Evolutionary conservation across 2,329 filamentous ascomycete species (phyloP).

Genomic region (Penicillium sp.): DNA sequence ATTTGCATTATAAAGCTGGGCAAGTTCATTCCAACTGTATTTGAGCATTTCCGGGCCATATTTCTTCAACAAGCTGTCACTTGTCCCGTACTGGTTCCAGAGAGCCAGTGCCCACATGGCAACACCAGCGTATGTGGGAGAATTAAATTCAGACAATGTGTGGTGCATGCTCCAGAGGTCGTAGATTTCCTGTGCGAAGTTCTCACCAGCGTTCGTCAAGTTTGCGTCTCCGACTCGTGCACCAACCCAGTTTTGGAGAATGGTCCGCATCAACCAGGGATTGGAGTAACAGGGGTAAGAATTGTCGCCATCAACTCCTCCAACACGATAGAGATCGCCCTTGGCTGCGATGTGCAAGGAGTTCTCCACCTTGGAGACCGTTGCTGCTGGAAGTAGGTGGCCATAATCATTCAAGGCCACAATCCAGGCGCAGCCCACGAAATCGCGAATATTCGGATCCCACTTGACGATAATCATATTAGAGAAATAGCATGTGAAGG

Average conservation of each 20-base stretch:
- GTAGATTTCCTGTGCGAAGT: slow-evolving; percentile 57
- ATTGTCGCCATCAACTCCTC: slow-evolving; percentile 61
- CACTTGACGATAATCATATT: slow-evolving; percentile 7
- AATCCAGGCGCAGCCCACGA: slow-evolving; percentile 21
- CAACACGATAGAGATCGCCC: slow-evolving; percentile 63
- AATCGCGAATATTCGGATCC: slow-evolving; percentile 24
- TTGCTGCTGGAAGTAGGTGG: slow-evolving; percentile 45
- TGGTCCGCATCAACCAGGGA: slow-evolving; percentile 63
- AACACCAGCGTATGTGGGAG: slow-evolving; percentile 63
- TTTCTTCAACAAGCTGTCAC: slow-evolving; percentile 54
- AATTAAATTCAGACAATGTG: slow-evolving; percentile 64
- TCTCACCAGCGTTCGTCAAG: slow-evolving; percentile 59
- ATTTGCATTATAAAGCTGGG: slow-evolving; percentile 57
- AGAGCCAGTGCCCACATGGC: slow-evolving; percentile 59
- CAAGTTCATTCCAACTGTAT: slow-evolving; percentile 55
- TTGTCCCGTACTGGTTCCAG: slow-evolving; percentile 60
- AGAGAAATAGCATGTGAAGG: background rate
- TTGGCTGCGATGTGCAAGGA: slow-evolving; percentile 57
- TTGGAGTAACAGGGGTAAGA: slow-evolving; percentile 64
- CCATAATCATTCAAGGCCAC: slow-evolving; percentile 22
- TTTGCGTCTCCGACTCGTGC: slow-evolving; percentile 55
- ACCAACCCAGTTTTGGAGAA: slow-evolving; percentile 61
- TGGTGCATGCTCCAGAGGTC: slow-evolving; percentile 56
- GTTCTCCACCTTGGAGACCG: slow-evolving; percentile 50
- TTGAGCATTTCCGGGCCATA: slow-evolving; percentile 54